Conservation (phyloP, 208 protist species). For the Blechomonas ayalai region DNA sequence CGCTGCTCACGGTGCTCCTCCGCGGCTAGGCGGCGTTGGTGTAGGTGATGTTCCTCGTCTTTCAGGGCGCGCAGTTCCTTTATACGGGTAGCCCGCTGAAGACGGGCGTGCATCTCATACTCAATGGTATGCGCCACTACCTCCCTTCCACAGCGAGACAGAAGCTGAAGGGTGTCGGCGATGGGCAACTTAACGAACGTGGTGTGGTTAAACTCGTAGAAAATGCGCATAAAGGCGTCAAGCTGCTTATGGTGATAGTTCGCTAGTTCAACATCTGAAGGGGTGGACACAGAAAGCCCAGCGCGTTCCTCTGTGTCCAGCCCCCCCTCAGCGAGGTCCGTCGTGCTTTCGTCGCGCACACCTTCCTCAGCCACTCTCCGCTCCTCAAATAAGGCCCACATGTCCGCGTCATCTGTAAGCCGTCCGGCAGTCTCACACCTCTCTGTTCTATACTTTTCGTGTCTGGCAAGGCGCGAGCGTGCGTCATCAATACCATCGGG, state of each 20-base stretch:
- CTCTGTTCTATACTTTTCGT: neutral
- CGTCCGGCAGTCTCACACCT: neutral
- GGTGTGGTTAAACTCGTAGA: constrained; percentile 86
- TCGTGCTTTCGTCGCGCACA: too few species aligned
- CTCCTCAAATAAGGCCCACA: constrained; percentile 12
- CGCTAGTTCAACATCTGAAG: constrained; percentile 18
- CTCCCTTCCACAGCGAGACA: constrained; percentile 67
- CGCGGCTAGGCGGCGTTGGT: constrained; percentile 16
- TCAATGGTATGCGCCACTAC: constrained; percentile 61
- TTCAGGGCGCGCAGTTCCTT: constrained; percentile 30
- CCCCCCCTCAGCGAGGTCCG: neutral
- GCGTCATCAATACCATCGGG: constrained; percentile 54
- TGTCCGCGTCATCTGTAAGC: neutral
- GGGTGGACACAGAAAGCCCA: neutral
- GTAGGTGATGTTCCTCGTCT: constrained; percentile 23
- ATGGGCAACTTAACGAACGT: constrained; percentile 82
- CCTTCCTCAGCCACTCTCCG: constrained; percentile 1
- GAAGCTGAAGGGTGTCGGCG: constrained; percentile 67
- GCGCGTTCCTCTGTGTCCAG: constrained; percentile 3
- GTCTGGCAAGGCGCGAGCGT: constrained; percentile 12
- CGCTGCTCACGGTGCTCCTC: constrained; percentile 6
- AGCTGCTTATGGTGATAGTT: constrained; percentile 74
- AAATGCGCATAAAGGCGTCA: constrained; percentile 52
- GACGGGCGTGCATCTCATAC: constrained; percentile 64
- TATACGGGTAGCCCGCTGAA: constrained; percentile 29